Evolutionary conservation across 495 filamentous ascomycete genomes (phyloP).

Genomic region (Neurospora discreta): DNA sequence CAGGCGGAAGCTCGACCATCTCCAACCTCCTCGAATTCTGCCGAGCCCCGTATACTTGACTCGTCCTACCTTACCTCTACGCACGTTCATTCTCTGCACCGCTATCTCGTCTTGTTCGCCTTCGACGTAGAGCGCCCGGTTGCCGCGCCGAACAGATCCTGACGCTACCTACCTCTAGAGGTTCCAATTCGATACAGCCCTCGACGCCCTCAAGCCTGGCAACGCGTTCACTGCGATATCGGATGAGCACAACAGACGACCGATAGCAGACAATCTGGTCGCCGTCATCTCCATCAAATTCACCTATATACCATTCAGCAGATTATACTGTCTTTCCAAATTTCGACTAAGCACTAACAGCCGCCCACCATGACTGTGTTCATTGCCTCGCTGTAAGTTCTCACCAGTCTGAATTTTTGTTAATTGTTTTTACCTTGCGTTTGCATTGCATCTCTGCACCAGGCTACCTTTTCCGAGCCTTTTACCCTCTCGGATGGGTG

Average conservation of each 20-base stretch:
- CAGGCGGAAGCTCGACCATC: background rate
- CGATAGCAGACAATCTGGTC: background rate
- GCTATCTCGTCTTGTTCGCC: background rate
- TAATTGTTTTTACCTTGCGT: background rate
- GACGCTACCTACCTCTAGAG: background rate
- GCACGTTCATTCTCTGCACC: background rate
- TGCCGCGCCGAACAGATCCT: background rate
- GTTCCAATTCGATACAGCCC: background rate
- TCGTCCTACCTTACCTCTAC: background rate
- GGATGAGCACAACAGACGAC: background rate
- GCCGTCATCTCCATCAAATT: background rate
- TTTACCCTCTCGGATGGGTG: background rate
- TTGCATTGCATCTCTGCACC: conserved; percentile 1
- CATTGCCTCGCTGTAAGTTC: conserved; percentile 69
- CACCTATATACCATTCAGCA: conserved; percentile 29
- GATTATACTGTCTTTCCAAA: background rate
- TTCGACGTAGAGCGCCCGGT: background rate
- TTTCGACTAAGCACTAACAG: background rate
- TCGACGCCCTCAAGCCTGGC: background rate
- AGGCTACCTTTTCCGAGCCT: conserved; percentile 1
- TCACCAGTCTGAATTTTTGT: background rate
- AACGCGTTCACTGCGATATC: background rate
- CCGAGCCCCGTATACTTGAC: background rate
- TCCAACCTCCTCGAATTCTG: background rate
- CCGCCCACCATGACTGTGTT: conserved; percentile 63